Percentiles rank a stretch among this genome's conserved stretches.
phyloP scores from a whole-genome alignment of 2,329 filamentous ascomycete genomes.

The Penicillium olsonii region DNA sequence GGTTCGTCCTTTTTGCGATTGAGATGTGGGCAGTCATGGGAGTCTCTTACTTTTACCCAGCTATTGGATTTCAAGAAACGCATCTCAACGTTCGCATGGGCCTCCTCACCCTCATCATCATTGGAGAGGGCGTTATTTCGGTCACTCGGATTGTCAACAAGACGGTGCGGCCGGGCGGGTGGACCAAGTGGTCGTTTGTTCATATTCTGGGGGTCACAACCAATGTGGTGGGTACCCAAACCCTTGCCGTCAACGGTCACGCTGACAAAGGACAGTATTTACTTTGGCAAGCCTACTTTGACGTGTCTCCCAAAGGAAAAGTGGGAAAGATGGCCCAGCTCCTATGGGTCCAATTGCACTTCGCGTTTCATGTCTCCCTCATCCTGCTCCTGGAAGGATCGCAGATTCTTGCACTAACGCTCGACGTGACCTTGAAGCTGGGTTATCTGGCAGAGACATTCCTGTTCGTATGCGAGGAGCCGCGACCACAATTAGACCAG shows the following conservation, averaged over 20 bases:
- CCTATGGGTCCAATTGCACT: slow-evolving; percentile 54
- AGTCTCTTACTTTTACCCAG: slow-evolving; percentile 57
- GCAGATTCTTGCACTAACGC: slow-evolving; percentile 55
- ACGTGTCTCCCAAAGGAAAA: slow-evolving; percentile 54
- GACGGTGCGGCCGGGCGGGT: slow-evolving; percentile 43
- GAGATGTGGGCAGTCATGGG: slow-evolving; percentile 57
- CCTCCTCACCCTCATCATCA: slow-evolving; percentile 65
- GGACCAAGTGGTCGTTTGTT: slow-evolving; percentile 43
- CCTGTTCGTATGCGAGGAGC: slow-evolving; percentile 41
- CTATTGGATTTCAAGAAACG: slow-evolving; percentile 63
- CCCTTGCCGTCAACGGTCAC: neutral
- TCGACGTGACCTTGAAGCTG: slow-evolving; percentile 46
- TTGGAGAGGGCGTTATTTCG: slow-evolving; percentile 67
- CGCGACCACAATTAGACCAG: slow-evolving; percentile 27
- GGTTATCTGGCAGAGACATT: slow-evolving; percentile 43
- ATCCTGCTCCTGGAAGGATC: slow-evolving; percentile 66
- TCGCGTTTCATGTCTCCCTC: slow-evolving; percentile 64
- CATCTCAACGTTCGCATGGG: slow-evolving; percentile 66
- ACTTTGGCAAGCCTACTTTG: slow-evolving; percentile 65
- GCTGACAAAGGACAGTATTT: slow-evolving; percentile 45
- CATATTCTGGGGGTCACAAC: slow-evolving; percentile 39
- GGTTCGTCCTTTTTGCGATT: slow-evolving; percentile 58
- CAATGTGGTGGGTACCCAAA: slow-evolving; percentile 34
- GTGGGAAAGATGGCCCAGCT: slow-evolving; percentile 61
- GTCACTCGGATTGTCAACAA: slow-evolving; percentile 58